phyloP scores from a whole-genome alignment of 257 asterid genomes.

The Haberlea rhodopensis region DNA sequence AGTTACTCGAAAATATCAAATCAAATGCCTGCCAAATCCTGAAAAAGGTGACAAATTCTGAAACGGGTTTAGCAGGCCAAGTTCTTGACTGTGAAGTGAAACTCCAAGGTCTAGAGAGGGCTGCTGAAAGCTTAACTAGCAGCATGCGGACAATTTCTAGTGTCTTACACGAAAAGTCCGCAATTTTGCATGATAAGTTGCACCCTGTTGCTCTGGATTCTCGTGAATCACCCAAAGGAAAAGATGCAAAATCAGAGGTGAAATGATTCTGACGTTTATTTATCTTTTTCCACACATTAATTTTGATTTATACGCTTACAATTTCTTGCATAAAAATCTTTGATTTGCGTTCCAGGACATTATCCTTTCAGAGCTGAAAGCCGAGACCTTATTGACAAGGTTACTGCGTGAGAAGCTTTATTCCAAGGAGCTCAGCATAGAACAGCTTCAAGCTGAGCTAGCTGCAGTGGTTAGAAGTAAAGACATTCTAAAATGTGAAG shows the following conservation, averaged over 20 bases:
- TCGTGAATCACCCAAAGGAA: conserved; percentile 32
- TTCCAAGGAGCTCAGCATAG: conserved; percentile 70
- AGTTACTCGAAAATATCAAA: conserved; percentile 62
- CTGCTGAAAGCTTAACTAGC: conserved; percentile 57
- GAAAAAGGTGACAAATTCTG: conserved; percentile 34
- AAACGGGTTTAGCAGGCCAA: conserved; percentile 49
- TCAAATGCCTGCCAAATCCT: conserved; percentile 33
- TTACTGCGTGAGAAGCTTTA: conserved; percentile 84
- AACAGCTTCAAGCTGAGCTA: conserved; percentile 91
- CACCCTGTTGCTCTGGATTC: conserved; percentile 26
- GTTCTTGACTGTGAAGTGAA: conserved; percentile 80
- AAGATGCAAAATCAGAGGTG: conserved; percentile 58
- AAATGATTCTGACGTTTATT: conserved; percentile 19
- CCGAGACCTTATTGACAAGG: conserved; percentile 77
- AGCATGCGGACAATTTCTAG: conserved; percentile 50
- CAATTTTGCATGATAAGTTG: conserved; percentile 37
- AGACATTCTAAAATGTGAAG: conserved; percentile 79
- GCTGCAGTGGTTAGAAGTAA: conserved; percentile 81
- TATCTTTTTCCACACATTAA: neutral
- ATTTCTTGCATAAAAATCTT: conserved; percentile 15
- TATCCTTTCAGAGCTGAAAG: conserved; percentile 66
- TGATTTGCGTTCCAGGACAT: conserved; percentile 47
- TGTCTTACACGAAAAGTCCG: conserved; percentile 53
- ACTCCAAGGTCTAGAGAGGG: conserved; percentile 80
- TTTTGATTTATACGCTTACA: neutral